Evolutionary conservation across 2,329 filamentous ascomycete species (phyloP), one percentile per base, ranked within the genome.

Genomic region (Hyphodiscus sp.): DNA sequence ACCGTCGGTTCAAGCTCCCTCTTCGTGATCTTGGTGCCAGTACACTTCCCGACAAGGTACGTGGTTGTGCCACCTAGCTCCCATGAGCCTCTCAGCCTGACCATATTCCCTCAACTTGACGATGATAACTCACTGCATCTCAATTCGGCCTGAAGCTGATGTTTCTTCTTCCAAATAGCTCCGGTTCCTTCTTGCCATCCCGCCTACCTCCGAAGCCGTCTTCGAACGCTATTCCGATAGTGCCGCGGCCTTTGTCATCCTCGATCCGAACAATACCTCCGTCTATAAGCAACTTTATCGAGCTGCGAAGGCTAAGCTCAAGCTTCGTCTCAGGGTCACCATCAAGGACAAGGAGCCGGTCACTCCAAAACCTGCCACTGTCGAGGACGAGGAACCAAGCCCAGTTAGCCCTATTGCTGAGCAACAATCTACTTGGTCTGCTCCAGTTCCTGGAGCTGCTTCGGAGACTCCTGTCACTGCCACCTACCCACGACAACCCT

Each of bases 261-360:
- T 99, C 56, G 87, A 96, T 69, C 76, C 83, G 58, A 77, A 78
- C 68, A 95, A 96, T 67, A 73, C 81, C 9, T 78, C 88, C 45
- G 89, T 95, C 66, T 99, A 96, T 79, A 97, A 96, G 77, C 94
- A 96, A 69, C 85, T 99, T 43, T 92, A 94, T 70, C 87, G 94
- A 65, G 94, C 94, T 61, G 94, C 94, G 60, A 99, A 96, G 77
- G 94, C 94, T 41, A 99, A 99, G 79, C 84, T 91, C 61, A 99
- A 97, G 84, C 85, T 99, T 63, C 91, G 94, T 72, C 81, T 99
- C 55, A 89, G 84, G 61, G 86, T 88, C 41, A 85, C 81, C 16
- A 65, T 78, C 33, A 68, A 66, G 55, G 60, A 69, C 16, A 69
- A 72, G 52, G 59, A 71, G 26, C 61, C 63, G 0, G 58, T 64